Percentiles rank a stretch among this genome's conserved stretches.
phyloP scores from a whole-genome alignment of 441 rosid genomes.

The Gossypium trilobum region DNA sequence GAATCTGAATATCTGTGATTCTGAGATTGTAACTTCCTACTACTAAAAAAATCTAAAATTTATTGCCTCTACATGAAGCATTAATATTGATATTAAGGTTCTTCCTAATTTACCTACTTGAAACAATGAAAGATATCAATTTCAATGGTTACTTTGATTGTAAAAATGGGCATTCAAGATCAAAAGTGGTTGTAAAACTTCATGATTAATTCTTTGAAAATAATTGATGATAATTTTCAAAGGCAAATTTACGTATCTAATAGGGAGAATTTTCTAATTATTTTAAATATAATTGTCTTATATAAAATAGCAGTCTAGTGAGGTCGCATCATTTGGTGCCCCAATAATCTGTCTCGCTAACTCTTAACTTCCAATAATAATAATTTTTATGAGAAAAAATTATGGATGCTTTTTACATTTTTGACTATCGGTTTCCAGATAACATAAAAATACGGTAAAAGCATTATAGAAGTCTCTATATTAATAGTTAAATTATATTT shows the following conservation, averaged over 20 bases:
- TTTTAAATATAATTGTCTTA: background rate
- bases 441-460: too few species aligned
- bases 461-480: too few species aligned
- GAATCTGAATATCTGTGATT: background rate
- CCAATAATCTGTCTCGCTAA: conserved; percentile 2
- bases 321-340: conserved; percentile 21
- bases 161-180: background rate
- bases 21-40: background rate
- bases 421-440: too few species aligned
- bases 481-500: too few species aligned
- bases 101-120: conserved; percentile 5
- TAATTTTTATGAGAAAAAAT: background rate
- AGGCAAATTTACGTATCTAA: background rate
- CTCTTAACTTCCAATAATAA: conserved; percentile 2
- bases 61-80: conserved; percentile 5
- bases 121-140: conserved; percentile 19
- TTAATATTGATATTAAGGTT: background rate
- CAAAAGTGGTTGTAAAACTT: conserved; percentile 3
- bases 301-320: conserved; percentile 9
- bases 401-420: background rate
- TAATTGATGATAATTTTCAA: conserved; percentile 8
- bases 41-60: background rate
- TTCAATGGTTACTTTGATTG: conserved; percentile 13
- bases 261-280: conserved; percentile 20
- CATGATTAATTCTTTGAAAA: conserved; percentile 1